Base-by-base conservation (phyloP, 345 rosid species). In the Carallia pectinifolia region DNA sequence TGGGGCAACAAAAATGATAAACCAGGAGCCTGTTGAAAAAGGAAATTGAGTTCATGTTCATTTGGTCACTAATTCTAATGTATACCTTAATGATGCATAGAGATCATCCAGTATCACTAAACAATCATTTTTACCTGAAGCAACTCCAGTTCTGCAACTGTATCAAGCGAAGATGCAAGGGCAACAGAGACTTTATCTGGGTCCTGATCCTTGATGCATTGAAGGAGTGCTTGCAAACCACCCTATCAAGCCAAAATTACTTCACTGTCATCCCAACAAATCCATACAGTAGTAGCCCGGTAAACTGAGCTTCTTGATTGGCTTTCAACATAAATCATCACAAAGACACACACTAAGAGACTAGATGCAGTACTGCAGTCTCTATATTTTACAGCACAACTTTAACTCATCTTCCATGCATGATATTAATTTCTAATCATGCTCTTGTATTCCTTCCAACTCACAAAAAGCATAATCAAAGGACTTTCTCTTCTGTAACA, bases 101-200 rank as follows among this genome's bases (percentile, higher is more conserved):
- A 44, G 50, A 10, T 44, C 16, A 44, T 44, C 50, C 16, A 31
- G 36, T 53, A 56, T 36, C 36, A 5, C 38, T 7, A 36, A 47
- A 19, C 7, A 69, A 58, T 34, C 58, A 59, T 59, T 67, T 15
- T 69, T 80, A 88, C 98, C 85, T 91, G 98, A 81, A 94, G 83
- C 81, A 91, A 80, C 84, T 91, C 97, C 53, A 94, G 63, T 64
- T 94, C 89, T 4, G 97, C 97, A 84, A 94, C 84, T 34, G 89
- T 84, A 72, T 91, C 95, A 65, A 90, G 77, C 37, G 96, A 83
- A 53, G 97, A 81, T 66, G 97, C 93, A 69, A 94, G 87, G 76
- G 90, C 89, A 60, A 90, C 77, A 53, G 98, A 94, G 60, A 91
- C 92, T 83, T 79, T 88, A 82, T 94, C 98, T 34, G 97, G 92